Conservation (phyloP, 2,329 filamentous ascomycete genomes). For the Penicillium sp. region DNA sequence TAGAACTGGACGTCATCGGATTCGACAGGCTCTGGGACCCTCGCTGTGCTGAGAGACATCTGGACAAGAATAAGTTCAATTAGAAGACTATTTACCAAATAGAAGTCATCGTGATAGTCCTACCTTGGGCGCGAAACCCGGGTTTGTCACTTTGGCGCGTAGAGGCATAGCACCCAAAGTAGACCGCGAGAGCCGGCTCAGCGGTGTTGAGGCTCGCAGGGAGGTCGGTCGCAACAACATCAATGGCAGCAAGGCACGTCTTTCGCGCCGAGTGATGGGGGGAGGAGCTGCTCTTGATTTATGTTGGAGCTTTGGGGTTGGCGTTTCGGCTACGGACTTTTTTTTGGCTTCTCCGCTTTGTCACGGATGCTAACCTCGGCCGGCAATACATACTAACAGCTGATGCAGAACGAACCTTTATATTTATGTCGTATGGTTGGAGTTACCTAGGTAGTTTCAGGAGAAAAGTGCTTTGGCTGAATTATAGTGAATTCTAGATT, state of each 20-base stretch:
- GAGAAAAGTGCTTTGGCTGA: not conserved
- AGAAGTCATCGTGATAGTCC: not conserved
- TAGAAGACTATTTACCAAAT: not conserved
- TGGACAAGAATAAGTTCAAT: conserved; percentile 20
- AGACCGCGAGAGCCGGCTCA: conserved; percentile 46
- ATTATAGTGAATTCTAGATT: not conserved
- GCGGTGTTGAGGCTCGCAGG: conserved; percentile 37
- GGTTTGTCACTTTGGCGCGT: conserved; percentile 67
- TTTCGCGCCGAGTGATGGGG: conserved; percentile 2
- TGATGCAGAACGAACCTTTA: not conserved
- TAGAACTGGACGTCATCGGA: conserved; percentile 90
- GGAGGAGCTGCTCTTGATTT: conserved; percentile 9
- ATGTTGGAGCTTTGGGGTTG: not conserved
- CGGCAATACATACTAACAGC: not conserved
- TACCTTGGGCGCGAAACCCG: conserved; percentile 55
- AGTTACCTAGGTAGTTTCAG: not conserved
- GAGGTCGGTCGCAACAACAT: conserved; percentile 42
- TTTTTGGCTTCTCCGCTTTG: conserved; percentile 9
- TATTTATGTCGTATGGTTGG: not conserved
- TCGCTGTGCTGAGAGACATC: conserved; percentile 39
- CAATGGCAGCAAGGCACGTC: conserved; percentile 24
- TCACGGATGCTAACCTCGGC: conserved; percentile 1
- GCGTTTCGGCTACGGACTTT: conserved; percentile 3
- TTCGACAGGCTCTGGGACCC: conserved; percentile 61
- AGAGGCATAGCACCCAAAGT: conserved; percentile 62